Evolutionary conservation across 2,329 filamentous ascomycete species (phyloP).

Genomic region (Alternaria arbusti): DNA sequence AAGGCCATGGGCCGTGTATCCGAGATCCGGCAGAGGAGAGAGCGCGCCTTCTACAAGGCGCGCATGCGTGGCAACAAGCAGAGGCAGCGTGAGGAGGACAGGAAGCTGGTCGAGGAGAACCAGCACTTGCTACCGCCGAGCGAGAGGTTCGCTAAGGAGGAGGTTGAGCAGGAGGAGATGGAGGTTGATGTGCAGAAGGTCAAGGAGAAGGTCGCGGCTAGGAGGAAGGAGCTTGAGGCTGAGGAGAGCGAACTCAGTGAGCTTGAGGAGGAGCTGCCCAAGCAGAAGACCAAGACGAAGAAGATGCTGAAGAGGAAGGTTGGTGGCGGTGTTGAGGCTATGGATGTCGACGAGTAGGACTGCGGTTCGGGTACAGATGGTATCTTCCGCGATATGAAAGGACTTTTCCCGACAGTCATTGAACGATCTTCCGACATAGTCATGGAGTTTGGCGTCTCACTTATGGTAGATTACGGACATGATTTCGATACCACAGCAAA

Average conservation of each 20-base stretch:
- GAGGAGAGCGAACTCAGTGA: constrained; percentile 55
- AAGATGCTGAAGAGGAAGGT: constrained; percentile 51
- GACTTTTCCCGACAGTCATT: background rate
- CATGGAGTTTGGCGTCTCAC: constrained; percentile 33
- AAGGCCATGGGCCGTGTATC: constrained; percentile 89
- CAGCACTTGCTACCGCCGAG: constrained; percentile 81
- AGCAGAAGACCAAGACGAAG: constrained; percentile 56
- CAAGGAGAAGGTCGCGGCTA: constrained; percentile 61
- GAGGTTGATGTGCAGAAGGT: constrained; percentile 52
- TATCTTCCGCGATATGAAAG: background rate
- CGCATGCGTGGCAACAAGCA: constrained; percentile 91
- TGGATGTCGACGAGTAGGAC: constrained; percentile 53
- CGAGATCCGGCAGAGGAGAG: constrained; percentile 82
- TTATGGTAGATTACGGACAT: constrained; percentile 28
- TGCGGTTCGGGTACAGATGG: background rate
- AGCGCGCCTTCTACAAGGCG: constrained; percentile 92
- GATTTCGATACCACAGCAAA: constrained; percentile 39
- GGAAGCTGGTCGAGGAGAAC: constrained; percentile 89
- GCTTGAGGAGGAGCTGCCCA: constrained; percentile 43
- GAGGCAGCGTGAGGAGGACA: constrained; percentile 76
- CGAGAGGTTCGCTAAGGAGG: constrained; percentile 52
- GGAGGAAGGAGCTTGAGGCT: constrained; percentile 69
- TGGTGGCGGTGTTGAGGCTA: constrained; percentile 54
- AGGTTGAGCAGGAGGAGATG: constrained; percentile 67
- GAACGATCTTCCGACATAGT: background rate